Evolutionary conservation across 345 rosid genomes (phyloP).

Genomic region (Arabidopsis arenosa): DNA sequence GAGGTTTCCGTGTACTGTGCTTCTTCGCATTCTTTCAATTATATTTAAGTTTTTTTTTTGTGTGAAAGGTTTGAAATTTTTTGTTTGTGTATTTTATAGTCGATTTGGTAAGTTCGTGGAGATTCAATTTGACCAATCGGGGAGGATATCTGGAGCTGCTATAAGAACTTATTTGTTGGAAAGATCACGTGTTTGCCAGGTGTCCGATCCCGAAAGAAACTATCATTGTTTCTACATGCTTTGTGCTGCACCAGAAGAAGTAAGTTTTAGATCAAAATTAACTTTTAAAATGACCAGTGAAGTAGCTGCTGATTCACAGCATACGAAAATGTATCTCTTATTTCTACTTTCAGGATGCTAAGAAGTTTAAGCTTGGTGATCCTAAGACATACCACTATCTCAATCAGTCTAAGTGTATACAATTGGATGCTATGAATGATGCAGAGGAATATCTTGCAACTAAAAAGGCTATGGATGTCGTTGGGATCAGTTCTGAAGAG

Average conservation of each 20-base stretch:
- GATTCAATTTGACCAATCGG: constrained; percentile 86
- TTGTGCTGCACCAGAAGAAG: constrained; percentile 97
- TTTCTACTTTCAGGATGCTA: constrained; percentile 64
- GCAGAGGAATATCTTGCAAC: constrained; percentile 84
- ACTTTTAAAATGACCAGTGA: background rate
- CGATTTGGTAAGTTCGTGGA: constrained; percentile 99
- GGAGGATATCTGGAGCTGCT: constrained; percentile 99
- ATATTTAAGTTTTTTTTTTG: background rate
- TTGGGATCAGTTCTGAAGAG: constrained; percentile 84
- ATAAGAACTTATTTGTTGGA: constrained; percentile 95
- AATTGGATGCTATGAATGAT: constrained; percentile 82
- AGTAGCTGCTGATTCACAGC: background rate
- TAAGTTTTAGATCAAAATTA: constrained; percentile 40
- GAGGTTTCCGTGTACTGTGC: constrained; percentile 25
- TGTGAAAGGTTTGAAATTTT: constrained; percentile 21
- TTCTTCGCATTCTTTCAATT: constrained; percentile 10
- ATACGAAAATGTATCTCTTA: constrained; percentile 11
- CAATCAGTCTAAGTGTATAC: constrained; percentile 92
- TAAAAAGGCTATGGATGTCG: constrained; percentile 93
- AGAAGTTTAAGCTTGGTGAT: constrained; percentile 77
- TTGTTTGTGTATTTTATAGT: constrained; percentile 51
- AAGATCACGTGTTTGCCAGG: constrained; percentile 99
- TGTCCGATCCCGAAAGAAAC: constrained; percentile 98
- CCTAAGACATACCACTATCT: constrained; percentile 92
- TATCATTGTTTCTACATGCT: constrained; percentile 99